Percentiles rank a stretch among this genome's conserved stretches.
phyloP scores from a whole-genome alignment of 768 basidiomycete species.

The Dioszegia aurantiaca region DNA sequence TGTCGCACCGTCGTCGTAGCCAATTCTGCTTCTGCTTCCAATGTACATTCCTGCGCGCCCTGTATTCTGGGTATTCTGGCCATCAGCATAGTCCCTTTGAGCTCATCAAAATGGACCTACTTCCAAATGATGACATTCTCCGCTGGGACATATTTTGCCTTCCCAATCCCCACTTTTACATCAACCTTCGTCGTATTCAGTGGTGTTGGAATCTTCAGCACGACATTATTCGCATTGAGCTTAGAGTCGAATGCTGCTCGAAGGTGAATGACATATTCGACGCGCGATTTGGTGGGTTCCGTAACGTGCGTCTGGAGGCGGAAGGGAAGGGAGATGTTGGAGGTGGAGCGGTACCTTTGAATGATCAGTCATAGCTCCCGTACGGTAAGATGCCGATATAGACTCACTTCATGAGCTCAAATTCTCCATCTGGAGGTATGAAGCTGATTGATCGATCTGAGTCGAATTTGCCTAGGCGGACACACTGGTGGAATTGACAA shows the following conservation, averaged over 20 bases:
- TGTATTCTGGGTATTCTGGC: constrained; percentile 82
- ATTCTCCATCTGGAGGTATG: constrained; percentile 97
- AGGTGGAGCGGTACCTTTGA: constrained; percentile 84
- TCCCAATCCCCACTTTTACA: constrained; percentile 84
- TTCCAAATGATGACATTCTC: constrained; percentile 98
- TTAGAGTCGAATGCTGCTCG: constrained; percentile 88
- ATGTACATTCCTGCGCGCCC: constrained; percentile 84
- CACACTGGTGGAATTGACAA: constrained; percentile 98
- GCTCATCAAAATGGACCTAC: constrained; percentile 58
- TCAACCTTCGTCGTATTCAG: constrained; percentile 89
- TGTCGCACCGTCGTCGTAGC: constrained; percentile 87
- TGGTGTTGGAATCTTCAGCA: constrained; percentile 92
- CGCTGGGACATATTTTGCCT: constrained; percentile 94
- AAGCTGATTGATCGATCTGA: constrained; percentile 91
- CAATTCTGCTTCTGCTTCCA: constrained; percentile 75
- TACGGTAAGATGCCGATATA: background rate
- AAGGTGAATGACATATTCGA: constrained; percentile 83
- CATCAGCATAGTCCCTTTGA: background rate
- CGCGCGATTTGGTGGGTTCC: constrained; percentile 86
- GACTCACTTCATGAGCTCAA: constrained; percentile 89
- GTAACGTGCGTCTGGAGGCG: constrained; percentile 84
- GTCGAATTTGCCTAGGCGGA: constrained; percentile 90
- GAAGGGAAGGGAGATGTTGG: constrained; percentile 92
- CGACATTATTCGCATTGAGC: constrained; percentile 85
- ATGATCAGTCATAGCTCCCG: constrained; percentile 3